Conservation (phyloP, 176 grass and related monocot species). For the Triticum aestivum region IWGSC_CS_RefSeq_v2.1 NC_057800.1:660718693-660719192, state of each 20-base stretch:
- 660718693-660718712: not conserved
- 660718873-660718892: not conserved
- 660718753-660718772: not conserved
- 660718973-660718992: slow-evolving; percentile 30
- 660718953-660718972: not conserved
- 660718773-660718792: slow-evolving; percentile 4
- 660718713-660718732: not conserved
- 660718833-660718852: slow-evolving; percentile 24
- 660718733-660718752: not conserved
- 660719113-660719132: slow-evolving; percentile 11
- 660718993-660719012: slow-evolving; percentile 23
- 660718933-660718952: not conserved
- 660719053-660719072: not conserved
- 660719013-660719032: not conserved
- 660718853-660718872: not conserved
- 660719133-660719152: slow-evolving; percentile 50
- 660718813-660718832: slow-evolving; percentile 14
- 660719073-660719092: slow-evolving; percentile 20
- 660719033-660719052: slow-evolving; percentile 25
- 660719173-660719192: slow-evolving; percentile 33
- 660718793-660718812: slow-evolving; percentile 19
- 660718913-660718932: not conserved
- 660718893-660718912: not conserved
- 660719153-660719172: slow-evolving; percentile 47
- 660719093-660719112: slow-evolving; percentile 17